A percentile compares a stretch with the other conserved stretches of the same genome.
These are phyloP conservation scores for Helichrysum umbraculigerum DNA, from an alignment of 129 eudicot species.

Conservation along the genomic window DNA sequence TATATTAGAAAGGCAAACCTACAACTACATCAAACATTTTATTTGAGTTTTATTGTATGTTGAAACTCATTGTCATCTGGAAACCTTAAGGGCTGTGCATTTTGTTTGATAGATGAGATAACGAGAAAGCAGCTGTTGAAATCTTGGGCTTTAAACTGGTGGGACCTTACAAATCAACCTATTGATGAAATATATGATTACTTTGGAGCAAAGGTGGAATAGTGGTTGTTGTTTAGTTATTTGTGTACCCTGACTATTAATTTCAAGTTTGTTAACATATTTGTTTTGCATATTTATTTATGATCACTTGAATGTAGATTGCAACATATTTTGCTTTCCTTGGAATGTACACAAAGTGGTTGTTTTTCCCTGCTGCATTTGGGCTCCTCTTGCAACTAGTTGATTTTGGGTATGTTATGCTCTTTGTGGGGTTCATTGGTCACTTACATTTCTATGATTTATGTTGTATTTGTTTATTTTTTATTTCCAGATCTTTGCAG, in stretches of 20 bases:
- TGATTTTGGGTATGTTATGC: constrained; percentile 74
- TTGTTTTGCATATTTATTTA: background rate
- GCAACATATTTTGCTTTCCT: constrained; percentile 91
- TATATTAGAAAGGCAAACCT: too few relatives aligned
- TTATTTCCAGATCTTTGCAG: constrained; percentile 62
- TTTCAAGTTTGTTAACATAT: constrained; percentile 6
- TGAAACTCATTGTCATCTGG: background rate
- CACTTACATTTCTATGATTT: background rate
- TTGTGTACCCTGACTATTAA: background rate
- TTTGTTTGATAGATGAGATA: constrained; percentile 56
- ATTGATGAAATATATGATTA: constrained; percentile 81
- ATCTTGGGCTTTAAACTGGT: constrained; percentile 89
- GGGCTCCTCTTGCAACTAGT: constrained; percentile 65
- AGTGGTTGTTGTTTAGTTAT: background rate
- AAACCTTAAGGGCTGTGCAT: background rate
- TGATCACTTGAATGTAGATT: constrained; percentile 45
- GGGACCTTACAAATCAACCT: constrained; percentile 82
- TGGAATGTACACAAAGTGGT: constrained; percentile 92
- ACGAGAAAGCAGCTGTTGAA: constrained; percentile 71
- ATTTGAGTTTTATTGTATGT: too few relatives aligned
- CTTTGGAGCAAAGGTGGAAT: constrained; percentile 78
- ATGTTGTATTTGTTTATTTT: constrained; percentile 3
- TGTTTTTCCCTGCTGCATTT: constrained; percentile 77
- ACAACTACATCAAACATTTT: too few relatives aligned
- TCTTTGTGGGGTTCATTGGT: constrained; percentile 8